phyloP scores from a whole-genome alignment of 2,329 filamentous ascomycete genomes.

The Trichophyton rubrum region DNA sequence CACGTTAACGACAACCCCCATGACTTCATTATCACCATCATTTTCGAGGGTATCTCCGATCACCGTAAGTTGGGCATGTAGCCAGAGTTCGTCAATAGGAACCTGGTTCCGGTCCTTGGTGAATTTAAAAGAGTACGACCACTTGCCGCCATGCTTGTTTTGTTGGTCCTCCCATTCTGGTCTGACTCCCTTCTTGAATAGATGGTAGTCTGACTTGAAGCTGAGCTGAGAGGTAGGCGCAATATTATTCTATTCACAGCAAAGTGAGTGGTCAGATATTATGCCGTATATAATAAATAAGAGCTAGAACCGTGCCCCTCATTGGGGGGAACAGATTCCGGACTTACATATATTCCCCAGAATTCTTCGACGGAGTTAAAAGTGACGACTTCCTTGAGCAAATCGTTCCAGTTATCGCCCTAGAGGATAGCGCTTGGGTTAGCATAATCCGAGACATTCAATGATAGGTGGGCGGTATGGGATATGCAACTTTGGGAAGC shows the following conservation, averaged over 20 bases:
- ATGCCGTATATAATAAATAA: slow-evolving; percentile 5
- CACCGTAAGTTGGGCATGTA: slow-evolving; percentile 89
- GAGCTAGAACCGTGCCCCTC: neutral
- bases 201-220: slow-evolving; percentile 97
- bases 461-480: neutral
- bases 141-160: slow-evolving; percentile 99
- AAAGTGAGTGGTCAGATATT: neutral
- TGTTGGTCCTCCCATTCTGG: slow-evolving; percentile 97
- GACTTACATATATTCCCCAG: slow-evolving; percentile 92
- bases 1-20: slow-evolving; percentile 98
- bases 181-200: slow-evolving; percentile 94
- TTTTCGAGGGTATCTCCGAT: slow-evolving; percentile 97
- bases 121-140: slow-evolving; percentile 88
- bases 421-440: slow-evolving; percentile 27
- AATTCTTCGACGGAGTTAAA: slow-evolving; percentile 99
- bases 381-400: slow-evolving; percentile 95
- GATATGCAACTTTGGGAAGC: neutral
- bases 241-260: slow-evolving; percentile 73
- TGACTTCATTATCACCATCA: slow-evolving; percentile 86
- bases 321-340: neutral
- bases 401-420: slow-evolving; percentile 97
- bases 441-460: neutral
- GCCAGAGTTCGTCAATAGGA: slow-evolving; percentile 90
- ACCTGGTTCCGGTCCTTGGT: slow-evolving; percentile 63
- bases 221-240: slow-evolving; percentile 88